These are phyloP conservation scores for Cutaneotrichosporon spelunceum DNA, from an alignment of 1,284 basidiomycete genomes.

Conservation along the genomic window DNA sequence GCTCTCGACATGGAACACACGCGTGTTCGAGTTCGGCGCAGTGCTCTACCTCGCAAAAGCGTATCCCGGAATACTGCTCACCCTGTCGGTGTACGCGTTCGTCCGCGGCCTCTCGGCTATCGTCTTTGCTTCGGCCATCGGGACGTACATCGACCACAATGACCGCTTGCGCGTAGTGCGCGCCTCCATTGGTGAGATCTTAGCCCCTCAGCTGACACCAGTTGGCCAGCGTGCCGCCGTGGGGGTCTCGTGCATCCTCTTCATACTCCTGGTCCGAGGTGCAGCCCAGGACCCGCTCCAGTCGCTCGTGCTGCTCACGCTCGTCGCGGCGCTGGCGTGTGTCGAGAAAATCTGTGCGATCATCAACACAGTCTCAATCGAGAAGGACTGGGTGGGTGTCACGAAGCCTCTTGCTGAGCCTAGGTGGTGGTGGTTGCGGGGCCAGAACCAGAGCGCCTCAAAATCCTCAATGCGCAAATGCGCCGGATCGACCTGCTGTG, in stretches of 20 bases:
- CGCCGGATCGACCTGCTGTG: constrained; percentile 54
- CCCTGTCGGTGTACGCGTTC: constrained; percentile 1
- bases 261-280: neutral
- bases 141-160: neutral
- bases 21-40: neutral
- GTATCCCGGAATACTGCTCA: neutral
- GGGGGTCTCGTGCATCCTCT: neutral
- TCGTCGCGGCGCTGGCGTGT: neutral
- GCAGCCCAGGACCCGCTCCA: neutral
- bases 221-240: neutral
- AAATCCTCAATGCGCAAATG: constrained; percentile 49
- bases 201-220: neutral
- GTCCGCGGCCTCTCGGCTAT: neutral
- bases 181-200: neutral
- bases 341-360: neutral
- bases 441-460: constrained; percentile 33
- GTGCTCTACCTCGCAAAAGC: neutral
- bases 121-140: neutral
- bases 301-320: neutral
- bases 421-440: neutral
- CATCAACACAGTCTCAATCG: neutral
- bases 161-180: neutral
- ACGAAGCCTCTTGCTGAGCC: neutral
- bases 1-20: constrained; percentile 3
- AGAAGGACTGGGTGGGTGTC: neutral